Conservation (phyloP, 1,284 basidiomycete genomes). For the Amylostereum areolatum region DNA sequence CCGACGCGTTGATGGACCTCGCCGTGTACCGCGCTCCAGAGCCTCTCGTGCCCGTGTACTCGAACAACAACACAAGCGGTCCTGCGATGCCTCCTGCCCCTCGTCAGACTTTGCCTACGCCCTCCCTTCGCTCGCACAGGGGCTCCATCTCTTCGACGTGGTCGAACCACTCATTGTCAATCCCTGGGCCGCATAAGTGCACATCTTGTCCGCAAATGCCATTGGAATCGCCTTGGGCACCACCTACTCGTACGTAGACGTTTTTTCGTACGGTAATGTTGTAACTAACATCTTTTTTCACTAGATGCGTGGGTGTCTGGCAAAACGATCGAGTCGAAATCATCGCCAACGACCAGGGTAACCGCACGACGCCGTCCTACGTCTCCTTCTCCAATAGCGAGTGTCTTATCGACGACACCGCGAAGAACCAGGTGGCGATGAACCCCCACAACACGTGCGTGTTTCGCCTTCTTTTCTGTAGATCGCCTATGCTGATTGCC, state of each 20-base stretch:
- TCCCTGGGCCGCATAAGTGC: no score
- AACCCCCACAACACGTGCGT: slow-evolving; percentile 73
- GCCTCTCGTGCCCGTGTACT: slow-evolving; percentile 11
- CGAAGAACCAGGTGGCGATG: slow-evolving; percentile 92
- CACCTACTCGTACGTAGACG: slow-evolving; percentile 65
- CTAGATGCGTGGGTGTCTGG: slow-evolving; percentile 89
- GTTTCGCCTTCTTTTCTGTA: no score
- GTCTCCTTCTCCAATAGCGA: slow-evolving; percentile 91
- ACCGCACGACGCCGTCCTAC: slow-evolving; percentile 93
- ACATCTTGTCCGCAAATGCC: slow-evolving; percentile 73
- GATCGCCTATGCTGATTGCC: slow-evolving; percentile 16
- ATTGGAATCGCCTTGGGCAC: slow-evolving; percentile 92
- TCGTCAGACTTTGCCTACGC: slow-evolving; percentile 46
- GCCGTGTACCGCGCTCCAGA: slow-evolving; percentile 35
- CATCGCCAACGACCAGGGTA: slow-evolving; percentile 97
- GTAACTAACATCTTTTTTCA: slow-evolving; percentile 7
- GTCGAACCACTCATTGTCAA: no score
- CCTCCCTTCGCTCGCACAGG: slow-evolving; percentile 24
- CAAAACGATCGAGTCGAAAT: slow-evolving; percentile 98
- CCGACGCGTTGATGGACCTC: slow-evolving; percentile 64
- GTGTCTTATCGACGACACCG: slow-evolving; percentile 93
- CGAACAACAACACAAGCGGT: slow-evolving; percentile 20
- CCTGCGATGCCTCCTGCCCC: slow-evolving; percentile 26
- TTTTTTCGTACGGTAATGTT: slow-evolving; percentile 7
- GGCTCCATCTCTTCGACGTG: no score